phyloP scores from a whole-genome alignment of 2,329 filamentous ascomycete species.

The Talaromyces pinophilus region DNA sequence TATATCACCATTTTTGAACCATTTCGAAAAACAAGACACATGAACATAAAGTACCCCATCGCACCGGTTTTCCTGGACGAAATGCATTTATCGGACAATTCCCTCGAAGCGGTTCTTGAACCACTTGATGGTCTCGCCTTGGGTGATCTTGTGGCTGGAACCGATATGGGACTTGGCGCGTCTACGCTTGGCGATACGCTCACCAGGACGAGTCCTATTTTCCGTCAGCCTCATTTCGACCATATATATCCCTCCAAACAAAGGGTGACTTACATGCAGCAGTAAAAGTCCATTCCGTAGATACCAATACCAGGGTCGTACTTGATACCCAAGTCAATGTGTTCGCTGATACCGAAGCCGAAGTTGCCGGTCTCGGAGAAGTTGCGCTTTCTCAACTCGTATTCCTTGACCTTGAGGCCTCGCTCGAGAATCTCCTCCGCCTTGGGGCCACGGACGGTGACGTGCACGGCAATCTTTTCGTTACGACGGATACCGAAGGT shows the following conservation, averaged over 20 bases:
- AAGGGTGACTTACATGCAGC: conserved; percentile 77
- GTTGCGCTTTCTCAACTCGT: conserved; percentile 99
- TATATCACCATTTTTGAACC: conserved; percentile 23
- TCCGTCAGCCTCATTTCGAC: not conserved
- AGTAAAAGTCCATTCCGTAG: conserved; percentile 99
- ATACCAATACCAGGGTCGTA: conserved; percentile 98
- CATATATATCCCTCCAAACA: too few species aligned
- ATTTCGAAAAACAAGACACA: conserved; percentile 25
- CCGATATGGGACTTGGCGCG: conserved; percentile 86
- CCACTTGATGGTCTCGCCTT: conserved; percentile 96
- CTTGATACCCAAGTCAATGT: conserved; percentile 99
- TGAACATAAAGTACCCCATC: conserved; percentile 21
- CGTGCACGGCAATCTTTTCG: conserved; percentile 99
- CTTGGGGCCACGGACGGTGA: conserved; percentile 98
- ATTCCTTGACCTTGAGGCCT: conserved; percentile 99
- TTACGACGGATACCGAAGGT: conserved; percentile 99
- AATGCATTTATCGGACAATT: conserved; percentile 84
- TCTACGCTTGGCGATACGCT: conserved; percentile 94
- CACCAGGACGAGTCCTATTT: conserved; percentile 83
- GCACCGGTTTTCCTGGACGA: conserved; percentile 23
- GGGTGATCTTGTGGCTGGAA: conserved; percentile 87
- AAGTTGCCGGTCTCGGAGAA: conserved; percentile 99
- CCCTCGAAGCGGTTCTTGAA: conserved; percentile 96
- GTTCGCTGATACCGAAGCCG: conserved; percentile 99
- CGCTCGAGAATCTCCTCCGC: conserved; percentile 99